Base-by-base conservation (phyloP, 139 green algal species). In the Coelastrella sp. region DNA sequence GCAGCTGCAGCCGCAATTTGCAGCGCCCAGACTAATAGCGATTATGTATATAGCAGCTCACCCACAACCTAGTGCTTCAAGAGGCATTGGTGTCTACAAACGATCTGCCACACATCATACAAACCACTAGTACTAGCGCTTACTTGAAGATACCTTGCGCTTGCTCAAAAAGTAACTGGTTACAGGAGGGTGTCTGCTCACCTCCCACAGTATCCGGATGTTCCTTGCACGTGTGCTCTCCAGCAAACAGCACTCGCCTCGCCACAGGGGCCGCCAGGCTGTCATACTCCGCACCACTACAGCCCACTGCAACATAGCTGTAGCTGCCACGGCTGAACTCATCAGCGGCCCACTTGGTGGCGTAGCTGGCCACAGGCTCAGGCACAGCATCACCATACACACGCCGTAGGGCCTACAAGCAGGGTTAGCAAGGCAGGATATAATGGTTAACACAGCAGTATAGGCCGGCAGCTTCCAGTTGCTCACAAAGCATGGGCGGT, bases 131-230 rank as follows among this genome's bases (percentile, higher is more conserved):
- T 47, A 47, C 32, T 47, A 47, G 32, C 32, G 32, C 32, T 47
- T 47, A 47, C 32, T 47, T 47, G 32, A 47, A 47, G 32, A 47
- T 47, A 47, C 32, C 32, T 47, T 47, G 32, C 32, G 32, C 32
- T 47, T 47, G 32, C 32, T 47, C 32, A 47, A 47, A 47, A 47
- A 47, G 32, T 47, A 47, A 47, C 32, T 47, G 32, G 32, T 47
- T 47, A 47, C 32, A 47, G 32, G 32, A 47, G 11, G 11, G 61
- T 13, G 11, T 71, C 11, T 71, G 11, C 68, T 14, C 68, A 88
- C 83, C 97, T 56, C 97, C 97, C 22, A 99, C 97, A 0, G 97
- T 98, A 89, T 98, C 97, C 3, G 95, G 97, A 89, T 99, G 97
- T 92, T 98, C 92, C 90, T 95, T 96, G 86, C 90, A 95, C n/a